Percentiles rank a stretch among this genome's conserved stretches.
Evolutionary conservation across 192 early-diverging fungal genomes (phyloP).

Genomic region (Cetraspora pellucida): DNA sequence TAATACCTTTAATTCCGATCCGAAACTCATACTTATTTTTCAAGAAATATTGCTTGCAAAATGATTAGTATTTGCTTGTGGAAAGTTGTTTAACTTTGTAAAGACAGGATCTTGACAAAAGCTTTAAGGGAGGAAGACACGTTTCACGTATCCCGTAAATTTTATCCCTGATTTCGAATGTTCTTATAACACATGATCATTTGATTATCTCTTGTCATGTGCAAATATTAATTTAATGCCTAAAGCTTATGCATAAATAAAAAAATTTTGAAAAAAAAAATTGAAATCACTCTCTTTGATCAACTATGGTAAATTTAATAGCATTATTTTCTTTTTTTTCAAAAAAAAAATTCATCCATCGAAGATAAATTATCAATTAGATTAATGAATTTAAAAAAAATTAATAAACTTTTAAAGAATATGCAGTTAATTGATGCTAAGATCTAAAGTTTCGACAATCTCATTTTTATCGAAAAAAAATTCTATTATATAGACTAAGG

Average conservation of each 20-base stretch:
- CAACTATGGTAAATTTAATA: neutral
- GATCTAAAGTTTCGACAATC: neutral
- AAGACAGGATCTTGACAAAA: too few relatives aligned
- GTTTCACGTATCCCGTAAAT: too few relatives aligned
- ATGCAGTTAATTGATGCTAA: neutral
- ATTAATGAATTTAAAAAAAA: neutral
- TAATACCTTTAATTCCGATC: conserved; percentile 29
- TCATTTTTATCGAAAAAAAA: neutral
- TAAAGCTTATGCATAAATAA: too few relatives aligned
- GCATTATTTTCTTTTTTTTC: neutral
- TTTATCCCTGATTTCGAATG: too few relatives aligned
- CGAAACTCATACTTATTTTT: conserved; percentile 19
- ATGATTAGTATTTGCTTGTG: too few relatives aligned
- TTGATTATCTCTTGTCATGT: too few relatives aligned
- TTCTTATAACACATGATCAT: too few relatives aligned
- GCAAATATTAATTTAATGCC: too few relatives aligned
- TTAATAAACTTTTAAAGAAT: neutral
- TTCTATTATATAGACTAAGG: conserved; percentile 17
- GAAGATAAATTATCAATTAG: neutral
- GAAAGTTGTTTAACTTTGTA: too few relatives aligned
- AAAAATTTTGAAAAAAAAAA: too few relatives aligned
- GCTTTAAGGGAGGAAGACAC: too few relatives aligned
- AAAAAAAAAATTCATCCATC: neutral
- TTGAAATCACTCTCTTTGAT: neutral
- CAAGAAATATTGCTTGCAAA: neutral